Evolutionary conservation across 495 filamentous ascomycete genomes (phyloP).

Genomic region (Penicillium cinerascens): DNA sequence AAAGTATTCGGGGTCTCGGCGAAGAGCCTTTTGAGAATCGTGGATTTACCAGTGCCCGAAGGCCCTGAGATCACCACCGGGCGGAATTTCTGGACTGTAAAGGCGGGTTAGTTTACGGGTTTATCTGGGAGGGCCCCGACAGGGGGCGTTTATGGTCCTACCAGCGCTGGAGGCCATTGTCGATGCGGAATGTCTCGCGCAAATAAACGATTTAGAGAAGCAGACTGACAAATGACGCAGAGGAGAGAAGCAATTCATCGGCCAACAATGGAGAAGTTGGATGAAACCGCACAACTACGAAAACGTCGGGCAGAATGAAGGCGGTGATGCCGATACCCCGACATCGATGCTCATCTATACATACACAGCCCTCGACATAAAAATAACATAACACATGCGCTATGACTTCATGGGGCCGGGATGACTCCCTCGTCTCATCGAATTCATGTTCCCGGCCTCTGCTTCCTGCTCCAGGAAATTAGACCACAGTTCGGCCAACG

Average conservation of each 20-base stretch:
- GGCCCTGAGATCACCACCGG: slow-evolving; percentile 88
- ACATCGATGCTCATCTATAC: slow-evolving; percentile 18
- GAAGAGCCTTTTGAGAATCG: slow-evolving; percentile 73
- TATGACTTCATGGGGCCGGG: slow-evolving; percentile 15
- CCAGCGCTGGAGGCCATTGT: slow-evolving; percentile 32
- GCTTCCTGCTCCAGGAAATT: slow-evolving; percentile 85
- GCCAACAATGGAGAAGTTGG: background rate
- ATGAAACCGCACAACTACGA: background rate
- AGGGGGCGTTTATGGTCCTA: slow-evolving; percentile 7
- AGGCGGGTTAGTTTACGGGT: background rate
- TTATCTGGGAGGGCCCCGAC: background rate
- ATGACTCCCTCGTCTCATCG: slow-evolving; percentile 24
- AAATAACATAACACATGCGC: background rate
- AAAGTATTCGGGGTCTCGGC: slow-evolving; percentile 68
- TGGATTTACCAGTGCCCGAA: slow-evolving; percentile 83
- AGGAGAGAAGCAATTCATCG: slow-evolving; percentile 23
- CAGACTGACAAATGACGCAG: slow-evolving; percentile 8
- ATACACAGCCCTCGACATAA: slow-evolving; percentile 1
- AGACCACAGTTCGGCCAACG: slow-evolving; percentile 86
- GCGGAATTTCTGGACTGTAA: slow-evolving; percentile 38
- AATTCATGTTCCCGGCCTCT: slow-evolving; percentile 27
- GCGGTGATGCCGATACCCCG: slow-evolving; percentile 14
- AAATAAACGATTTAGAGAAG: background rate
- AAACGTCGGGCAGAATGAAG: slow-evolving; percentile 20
- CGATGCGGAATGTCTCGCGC: slow-evolving; percentile 1